Base-by-base conservation (phyloP, 495 filamentous ascomycete species). In the Aspergillus affinis region DNA sequence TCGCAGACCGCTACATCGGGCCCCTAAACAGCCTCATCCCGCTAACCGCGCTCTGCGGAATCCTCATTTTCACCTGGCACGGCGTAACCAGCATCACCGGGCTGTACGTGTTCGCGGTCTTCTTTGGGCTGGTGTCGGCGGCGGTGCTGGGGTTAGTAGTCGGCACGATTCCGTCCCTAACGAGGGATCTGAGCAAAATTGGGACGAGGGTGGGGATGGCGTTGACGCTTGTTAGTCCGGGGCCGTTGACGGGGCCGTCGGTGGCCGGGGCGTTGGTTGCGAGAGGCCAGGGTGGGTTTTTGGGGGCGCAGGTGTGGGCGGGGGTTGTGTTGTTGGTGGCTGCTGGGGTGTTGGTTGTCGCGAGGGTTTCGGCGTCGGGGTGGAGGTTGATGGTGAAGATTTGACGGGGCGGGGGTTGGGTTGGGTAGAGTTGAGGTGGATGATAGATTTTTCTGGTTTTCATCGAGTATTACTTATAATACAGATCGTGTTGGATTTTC, bases 171-270 rank as follows among this genome's bases (percentile, higher is more conserved):
- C 82, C 83, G 18, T 82, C 85, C 9, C 80, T 91, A n/a, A 82
- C 79, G 0, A 83, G 79, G 3, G 87, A 94, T 65, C 59, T 87
- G 65, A 80, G 81, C 23, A 91, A 90, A 69, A 78, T 81, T 18
- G 89, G 91, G 0, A 82, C 86, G 54, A 78, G 90, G 15, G 87
- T 92, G 80, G 92, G 90, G 9, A 92, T 94, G 89, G 81, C 87
- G 26, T 88, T 94, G 59, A 86, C 82, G n/a, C 84, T 92, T 48
- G 81, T 88, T 13, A 86, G 83, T 44, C 82, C 94, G 52, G 90
- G 90, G 0, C 81, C 81, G 21, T 73, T 94, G 27, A 90, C 87
- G 27, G 90, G 90, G 0, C 83, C 89, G 12, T 89, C 91, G 3
- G 85, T 95, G 59, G 88, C 85, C 0, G 91, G 90, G 0, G 82